These are phyloP conservation scores for Panus rudis DNA, from an alignment of 768 basidiomycete species.

Conservation along the genomic window DNA sequence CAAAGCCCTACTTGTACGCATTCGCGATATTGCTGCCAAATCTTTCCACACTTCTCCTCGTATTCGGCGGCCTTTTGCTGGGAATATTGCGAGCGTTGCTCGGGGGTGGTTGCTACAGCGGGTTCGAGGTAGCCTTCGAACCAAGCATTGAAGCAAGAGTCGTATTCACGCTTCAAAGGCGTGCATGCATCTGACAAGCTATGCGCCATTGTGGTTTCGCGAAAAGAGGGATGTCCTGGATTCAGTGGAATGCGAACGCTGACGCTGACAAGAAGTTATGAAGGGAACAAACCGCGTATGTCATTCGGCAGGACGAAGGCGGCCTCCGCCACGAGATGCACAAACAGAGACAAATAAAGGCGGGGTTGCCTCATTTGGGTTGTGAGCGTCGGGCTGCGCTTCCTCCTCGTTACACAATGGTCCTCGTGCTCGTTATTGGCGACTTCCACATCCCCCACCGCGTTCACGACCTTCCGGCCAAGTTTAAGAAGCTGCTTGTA, in stretches of 20 bases:
- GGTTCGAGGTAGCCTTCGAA: constrained; percentile 96
- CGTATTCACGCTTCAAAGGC: constrained; percentile 82
- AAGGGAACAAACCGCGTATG: constrained; percentile 6
- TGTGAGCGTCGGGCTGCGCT: too few relatives aligned
- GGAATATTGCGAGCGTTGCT: constrained; percentile 53
- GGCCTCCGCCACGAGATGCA: not conserved
- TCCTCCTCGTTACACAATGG: constrained; percentile 58
- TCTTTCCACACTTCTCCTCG: constrained; percentile 72
- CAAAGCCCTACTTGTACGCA: constrained; percentile 67
- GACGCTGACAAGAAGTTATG: not conserved
- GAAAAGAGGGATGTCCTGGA: not conserved
- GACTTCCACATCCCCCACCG: constrained; percentile 95
- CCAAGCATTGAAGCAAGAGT: constrained; percentile 96
- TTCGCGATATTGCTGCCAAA: constrained; percentile 73
- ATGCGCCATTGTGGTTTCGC: constrained; percentile 48
- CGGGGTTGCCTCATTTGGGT: not conserved
- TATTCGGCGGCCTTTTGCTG: constrained; percentile 84
- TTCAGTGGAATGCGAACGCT: not conserved
- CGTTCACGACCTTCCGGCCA: constrained; percentile 83
- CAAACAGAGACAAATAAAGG: not conserved
- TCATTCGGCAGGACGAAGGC: not conserved
- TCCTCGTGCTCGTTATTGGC: constrained; percentile 93
- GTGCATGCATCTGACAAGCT: constrained; percentile 85
- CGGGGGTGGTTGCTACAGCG: constrained; percentile 38
- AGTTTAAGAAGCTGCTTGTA: constrained; percentile 93